Conservation (phyloP, 495 filamentous ascomycete species). For the Penicillium maclennaniae region DNA sequence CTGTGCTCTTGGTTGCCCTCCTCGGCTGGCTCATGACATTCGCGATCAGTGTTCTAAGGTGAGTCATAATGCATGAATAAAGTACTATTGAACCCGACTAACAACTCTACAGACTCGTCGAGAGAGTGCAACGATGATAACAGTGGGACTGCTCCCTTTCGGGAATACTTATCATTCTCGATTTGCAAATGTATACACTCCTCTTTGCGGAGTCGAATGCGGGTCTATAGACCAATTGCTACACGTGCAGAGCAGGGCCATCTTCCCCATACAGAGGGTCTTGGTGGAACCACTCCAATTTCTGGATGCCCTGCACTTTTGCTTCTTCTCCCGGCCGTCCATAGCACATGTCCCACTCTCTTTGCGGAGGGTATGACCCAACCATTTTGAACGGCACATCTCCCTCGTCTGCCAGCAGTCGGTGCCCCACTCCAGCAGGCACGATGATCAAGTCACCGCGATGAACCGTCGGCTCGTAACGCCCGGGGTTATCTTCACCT, state of each 20-base stretch:
- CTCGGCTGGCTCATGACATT: slow-evolving; percentile 90
- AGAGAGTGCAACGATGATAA: slow-evolving; percentile 54
- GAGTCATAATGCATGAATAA: slow-evolving; percentile 6
- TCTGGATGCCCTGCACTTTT: slow-evolving; percentile 43
- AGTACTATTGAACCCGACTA: neutral
- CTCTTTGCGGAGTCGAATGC: neutral
- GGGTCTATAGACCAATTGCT: slow-evolving; percentile 1
- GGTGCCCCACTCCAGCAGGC: slow-evolving; percentile 62
- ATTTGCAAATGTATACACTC: neutral
- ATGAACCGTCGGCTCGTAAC: slow-evolving; percentile 52
- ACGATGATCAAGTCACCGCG: slow-evolving; percentile 63
- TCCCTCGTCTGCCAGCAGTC: slow-evolving; percentile 53
- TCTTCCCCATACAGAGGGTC: slow-evolving; percentile 59
- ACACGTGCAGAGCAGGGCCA: slow-evolving; percentile 48
- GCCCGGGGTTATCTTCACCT: slow-evolving; percentile 55
- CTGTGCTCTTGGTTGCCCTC: slow-evolving; percentile 76
- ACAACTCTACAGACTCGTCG: slow-evolving; percentile 53
- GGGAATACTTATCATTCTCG: neutral
- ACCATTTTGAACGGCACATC: slow-evolving; percentile 58
- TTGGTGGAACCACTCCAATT: slow-evolving; percentile 51
- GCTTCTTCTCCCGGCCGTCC: slow-evolving; percentile 50
- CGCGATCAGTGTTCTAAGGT: slow-evolving; percentile 81
- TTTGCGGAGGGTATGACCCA: slow-evolving; percentile 57
- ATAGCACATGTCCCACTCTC: slow-evolving; percentile 69
- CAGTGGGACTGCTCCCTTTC: neutral